These are phyloP conservation scores for Saccharomycopsis fibuligera DNA, from an alignment of 805 yeast species.

Conservation along the genomic window DNA sequence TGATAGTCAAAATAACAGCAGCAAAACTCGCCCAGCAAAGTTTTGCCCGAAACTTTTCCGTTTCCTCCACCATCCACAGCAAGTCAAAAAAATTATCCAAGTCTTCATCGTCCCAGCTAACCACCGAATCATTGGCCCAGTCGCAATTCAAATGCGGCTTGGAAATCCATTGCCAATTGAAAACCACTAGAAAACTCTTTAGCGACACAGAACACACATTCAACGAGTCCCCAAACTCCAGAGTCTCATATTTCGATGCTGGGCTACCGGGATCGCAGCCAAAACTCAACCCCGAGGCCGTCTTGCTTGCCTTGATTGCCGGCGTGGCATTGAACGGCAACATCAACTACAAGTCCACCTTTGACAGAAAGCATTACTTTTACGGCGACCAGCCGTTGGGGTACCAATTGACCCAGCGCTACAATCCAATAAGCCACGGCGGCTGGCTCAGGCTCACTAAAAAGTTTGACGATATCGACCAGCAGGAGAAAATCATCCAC, in stretches of 20 bases:
- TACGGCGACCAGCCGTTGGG: slow-evolving; percentile 96
- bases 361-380: slow-evolving; percentile 93
- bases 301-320: slow-evolving; percentile 63
- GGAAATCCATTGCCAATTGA: slow-evolving; percentile 88
- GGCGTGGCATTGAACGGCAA: slow-evolving; percentile 62
- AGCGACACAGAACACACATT: slow-evolving; percentile 49
- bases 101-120: not conserved
- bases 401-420: slow-evolving; percentile 90
- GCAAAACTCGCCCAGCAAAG: no score
- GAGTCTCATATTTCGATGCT: slow-evolving; percentile 72
- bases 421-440: slow-evolving; percentile 64
- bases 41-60: no score
- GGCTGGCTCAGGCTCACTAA: slow-evolving; percentile 50
- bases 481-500: slow-evolving; percentile 39
- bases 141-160: slow-evolving; percentile 85
- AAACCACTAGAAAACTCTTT: slow-evolving; percentile 69
- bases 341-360: slow-evolving; percentile 52
- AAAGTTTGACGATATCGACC: slow-evolving; percentile 47
- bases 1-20: no score
- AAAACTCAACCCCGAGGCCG: slow-evolving; percentile 63
- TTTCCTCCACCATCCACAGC: no score
- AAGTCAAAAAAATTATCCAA: no score
- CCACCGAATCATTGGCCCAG: not conserved
- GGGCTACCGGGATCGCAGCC: slow-evolving; percentile 95
- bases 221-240: slow-evolving; percentile 55